Percentiles rank a stretch among this genome's conserved stretches.
Conservation (phyloP, 306 rosid genomes). For the Glycine tomentella region DNA sequence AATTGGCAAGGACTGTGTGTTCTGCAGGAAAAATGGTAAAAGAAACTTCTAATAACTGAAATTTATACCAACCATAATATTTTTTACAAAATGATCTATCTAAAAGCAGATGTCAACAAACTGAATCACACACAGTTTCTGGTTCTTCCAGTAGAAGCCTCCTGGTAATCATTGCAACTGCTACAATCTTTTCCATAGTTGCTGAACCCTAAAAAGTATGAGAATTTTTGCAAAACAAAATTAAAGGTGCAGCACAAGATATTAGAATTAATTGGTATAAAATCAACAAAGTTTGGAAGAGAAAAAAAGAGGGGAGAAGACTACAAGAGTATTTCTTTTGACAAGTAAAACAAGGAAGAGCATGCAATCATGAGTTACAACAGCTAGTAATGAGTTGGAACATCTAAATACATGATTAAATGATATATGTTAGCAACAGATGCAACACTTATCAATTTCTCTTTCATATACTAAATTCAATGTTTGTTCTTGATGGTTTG, state of each 20-base stretch:
- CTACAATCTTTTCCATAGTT: slow-evolving; percentile 79
- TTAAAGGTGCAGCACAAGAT: slow-evolving; percentile 40
- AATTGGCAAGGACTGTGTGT: slow-evolving; percentile 63
- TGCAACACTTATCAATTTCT: slow-evolving; percentile 6
- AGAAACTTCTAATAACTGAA: slow-evolving; percentile 35
- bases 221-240: slow-evolving; percentile 34
- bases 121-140: slow-evolving; percentile 70
- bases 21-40: slow-evolving; percentile 57
- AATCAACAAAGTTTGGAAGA: slow-evolving; percentile 21
- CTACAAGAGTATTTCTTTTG: slow-evolving; percentile 24
- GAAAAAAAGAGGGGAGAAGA: not conserved
- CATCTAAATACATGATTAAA: slow-evolving; percentile 19
- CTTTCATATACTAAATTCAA: not conserved
- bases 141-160: slow-evolving; percentile 97
- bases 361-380: slow-evolving; percentile 30
- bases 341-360: slow-evolving; percentile 20
- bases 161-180: slow-evolving; percentile 93
- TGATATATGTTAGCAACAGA: slow-evolving; percentile 17
- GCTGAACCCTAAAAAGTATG: slow-evolving; percentile 67
- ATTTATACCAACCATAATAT: not conserved
- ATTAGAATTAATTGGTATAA: slow-evolving; percentile 37
- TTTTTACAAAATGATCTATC: slow-evolving; percentile 35
- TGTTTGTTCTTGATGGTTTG: slow-evolving; percentile 15
- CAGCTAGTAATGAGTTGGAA: slow-evolving; percentile 22
- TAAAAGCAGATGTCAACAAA: slow-evolving; percentile 37